Evolutionary conservation across 2,329 filamentous ascomycete species (phyloP).

Genomic region (Basipetospora chlamydospora): DNA sequence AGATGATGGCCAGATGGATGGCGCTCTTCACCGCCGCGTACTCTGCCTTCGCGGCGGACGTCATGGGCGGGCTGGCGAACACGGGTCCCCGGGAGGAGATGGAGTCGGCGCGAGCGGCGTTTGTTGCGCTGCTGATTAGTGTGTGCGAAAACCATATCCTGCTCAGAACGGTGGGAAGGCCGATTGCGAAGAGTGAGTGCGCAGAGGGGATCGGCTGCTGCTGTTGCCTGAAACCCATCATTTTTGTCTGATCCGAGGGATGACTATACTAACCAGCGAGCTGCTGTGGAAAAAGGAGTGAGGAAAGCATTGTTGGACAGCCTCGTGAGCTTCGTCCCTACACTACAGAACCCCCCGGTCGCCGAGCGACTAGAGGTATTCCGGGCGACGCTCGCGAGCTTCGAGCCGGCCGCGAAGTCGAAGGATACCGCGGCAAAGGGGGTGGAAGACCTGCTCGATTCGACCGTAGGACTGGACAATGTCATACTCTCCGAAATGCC

Average conservation of each 20-base stretch:
- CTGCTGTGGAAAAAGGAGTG: conserved; percentile 18
- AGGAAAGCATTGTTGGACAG: conserved; percentile 35
- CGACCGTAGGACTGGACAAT: conserved; percentile 39
- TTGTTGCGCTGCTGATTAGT: conserved; percentile 48
- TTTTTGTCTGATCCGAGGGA: neutral
- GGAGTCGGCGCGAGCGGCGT: conserved; percentile 44
- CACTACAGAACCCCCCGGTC: conserved; percentile 42
- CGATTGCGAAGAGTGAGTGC: conserved; percentile 37
- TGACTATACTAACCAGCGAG: neutral
- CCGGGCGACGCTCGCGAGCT: conserved; percentile 36
- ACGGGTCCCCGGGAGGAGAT: conserved; percentile 39
- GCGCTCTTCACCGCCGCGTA: conserved; percentile 37
- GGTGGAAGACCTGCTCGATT: conserved; percentile 44
- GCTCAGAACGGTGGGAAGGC: conserved; percentile 35
- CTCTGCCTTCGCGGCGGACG: conserved; percentile 31
- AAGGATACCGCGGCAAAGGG: conserved; percentile 14
- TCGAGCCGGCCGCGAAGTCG: conserved; percentile 40
- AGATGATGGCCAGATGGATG: conserved; percentile 44
- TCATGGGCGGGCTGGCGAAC: conserved; percentile 29
- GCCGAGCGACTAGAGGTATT: conserved; percentile 41
- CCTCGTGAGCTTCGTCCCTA: conserved; percentile 38
- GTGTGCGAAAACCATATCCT: conserved; percentile 46
- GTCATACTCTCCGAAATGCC: conserved; percentile 50
- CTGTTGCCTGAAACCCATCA: too few relatives aligned
- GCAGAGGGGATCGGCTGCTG: too few relatives aligned